Conservation (phyloP, 2,329 filamentous ascomycete genomes). For the Beauveria rudraprayagi region DNA sequence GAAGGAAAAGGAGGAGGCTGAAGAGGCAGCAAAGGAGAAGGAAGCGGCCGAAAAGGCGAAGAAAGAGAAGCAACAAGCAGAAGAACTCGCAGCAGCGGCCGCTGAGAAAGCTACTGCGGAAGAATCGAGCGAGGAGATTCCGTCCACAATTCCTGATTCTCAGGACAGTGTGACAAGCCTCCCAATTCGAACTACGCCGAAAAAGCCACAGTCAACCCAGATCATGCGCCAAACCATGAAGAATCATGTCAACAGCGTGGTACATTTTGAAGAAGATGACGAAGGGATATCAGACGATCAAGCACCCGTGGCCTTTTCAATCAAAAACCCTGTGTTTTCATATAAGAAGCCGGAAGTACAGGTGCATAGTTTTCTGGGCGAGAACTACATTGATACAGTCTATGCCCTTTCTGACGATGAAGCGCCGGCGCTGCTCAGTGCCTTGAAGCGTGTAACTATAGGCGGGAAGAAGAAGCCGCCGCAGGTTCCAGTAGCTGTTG, state of each 20-base stretch:
- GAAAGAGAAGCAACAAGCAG: background rate
- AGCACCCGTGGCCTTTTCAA: background rate
- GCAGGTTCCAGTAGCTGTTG: background rate
- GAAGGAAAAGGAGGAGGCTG: conserved; percentile 8
- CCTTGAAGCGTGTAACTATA: background rate
- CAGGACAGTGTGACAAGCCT: conserved; percentile 4
- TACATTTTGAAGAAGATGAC: conserved; percentile 8
- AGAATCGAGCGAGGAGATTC: background rate
- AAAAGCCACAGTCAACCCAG: background rate
- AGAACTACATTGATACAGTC: conserved; percentile 9
- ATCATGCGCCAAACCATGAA: conserved; percentile 8
- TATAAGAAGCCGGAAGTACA: background rate
- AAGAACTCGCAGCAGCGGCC: background rate
- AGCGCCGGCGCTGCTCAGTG: conserved; percentile 20
- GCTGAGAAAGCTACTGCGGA: background rate
- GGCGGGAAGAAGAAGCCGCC: background rate
- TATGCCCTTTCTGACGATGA: conserved; percentile 29
- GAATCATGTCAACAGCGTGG: conserved; percentile 9
- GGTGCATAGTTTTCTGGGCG: conserved; percentile 5
- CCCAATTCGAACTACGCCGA: conserved; percentile 5
- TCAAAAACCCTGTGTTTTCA: background rate
- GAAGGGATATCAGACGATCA: background rate
- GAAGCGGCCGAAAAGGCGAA: conserved; percentile 9
- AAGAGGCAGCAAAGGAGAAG: background rate
- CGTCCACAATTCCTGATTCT: conserved; percentile 11